These are phyloP conservation scores for Physcomitrellopsis africana DNA, from an alignment of 225 moss, liverwort and hornwort species.

Conservation along the genomic window DNA sequence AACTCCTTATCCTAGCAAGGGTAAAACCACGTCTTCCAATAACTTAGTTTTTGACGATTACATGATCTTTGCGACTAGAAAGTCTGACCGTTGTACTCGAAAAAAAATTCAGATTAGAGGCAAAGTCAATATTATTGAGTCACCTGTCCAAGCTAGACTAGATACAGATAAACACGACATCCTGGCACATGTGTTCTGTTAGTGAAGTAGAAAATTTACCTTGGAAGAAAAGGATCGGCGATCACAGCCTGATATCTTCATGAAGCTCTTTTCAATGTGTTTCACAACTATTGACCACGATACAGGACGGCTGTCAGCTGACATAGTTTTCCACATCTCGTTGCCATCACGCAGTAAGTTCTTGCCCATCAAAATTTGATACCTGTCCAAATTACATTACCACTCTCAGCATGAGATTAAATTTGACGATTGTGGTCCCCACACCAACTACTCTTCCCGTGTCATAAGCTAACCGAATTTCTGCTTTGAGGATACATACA, in stretches of 20 bases:
- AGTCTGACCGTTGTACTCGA: not conserved
- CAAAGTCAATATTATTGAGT: not conserved
- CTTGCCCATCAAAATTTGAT: conserved; percentile 76
- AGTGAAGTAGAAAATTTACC: conserved; percentile 43
- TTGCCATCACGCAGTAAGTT: conserved; percentile 62
- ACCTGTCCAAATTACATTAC: conserved; percentile 47
- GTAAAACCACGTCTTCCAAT: conserved; percentile 21
- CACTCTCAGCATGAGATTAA: conserved; percentile 20
- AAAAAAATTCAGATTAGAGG: not conserved
- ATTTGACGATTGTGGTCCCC: conserved; percentile 12
- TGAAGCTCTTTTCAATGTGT: conserved; percentile 68
- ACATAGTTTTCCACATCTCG: conserved; percentile 71
- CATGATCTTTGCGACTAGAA: not conserved
- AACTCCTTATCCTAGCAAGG: conserved; percentile 82
- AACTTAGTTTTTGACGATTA: not conserved
- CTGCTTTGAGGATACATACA: conserved; percentile 14
- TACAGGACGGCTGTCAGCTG: conserved; percentile 52
- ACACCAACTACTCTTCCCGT: conserved; percentile 7
- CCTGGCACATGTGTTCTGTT: conserved; percentile 1
- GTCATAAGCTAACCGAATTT: not conserved
- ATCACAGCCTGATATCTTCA: conserved; percentile 69
- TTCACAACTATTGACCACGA: conserved; percentile 66
- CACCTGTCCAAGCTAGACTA: not conserved
- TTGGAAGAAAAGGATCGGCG: conserved; percentile 68
- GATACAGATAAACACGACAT: not conserved